Base-by-base conservation (phyloP, 208 protist species). In the Angomonas desouzai region DNA sequence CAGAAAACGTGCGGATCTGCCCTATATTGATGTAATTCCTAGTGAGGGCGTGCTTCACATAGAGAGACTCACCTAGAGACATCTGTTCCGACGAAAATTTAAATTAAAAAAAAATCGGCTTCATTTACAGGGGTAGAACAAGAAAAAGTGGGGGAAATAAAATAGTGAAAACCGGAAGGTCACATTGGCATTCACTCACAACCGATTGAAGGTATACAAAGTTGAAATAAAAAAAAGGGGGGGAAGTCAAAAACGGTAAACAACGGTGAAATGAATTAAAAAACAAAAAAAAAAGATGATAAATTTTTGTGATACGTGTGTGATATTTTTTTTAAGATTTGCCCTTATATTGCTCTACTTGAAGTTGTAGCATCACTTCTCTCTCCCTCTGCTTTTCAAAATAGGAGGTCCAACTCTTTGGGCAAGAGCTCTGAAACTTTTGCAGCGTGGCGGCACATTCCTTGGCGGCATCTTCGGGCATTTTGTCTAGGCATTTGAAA, bases 301-400 rank as follows among this genome's bases (percentile, higher is more conserved):
- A 40, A 28, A 61, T 30, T 30, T 22, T 22, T 56, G 34, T 53
- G 27, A 36, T 38, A 43, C 30, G 27, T 28, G 43, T n/a, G n/a
- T n/a, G n/a, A n/a, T n/a, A n/a, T 13, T 36, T 55, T 38, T 62
- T 55, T 29, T 18, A 57, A 48, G 57, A 62, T 71, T 6, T 64
- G 62, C 68, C 73, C 27, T 77, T 87, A 59, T 76, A 78, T 61
- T 84, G 83, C 20, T 89, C 81, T 30, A 90, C 71, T 58, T 93
- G 83, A 28, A 90, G 48, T 68, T 87, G 79, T 58, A 93, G 70
- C 70, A 93, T 89, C 40, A 89, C 70, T 60, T 93, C 83, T 20
- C 87, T 77, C 64, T 93, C 83, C 11, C 83, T 71, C 55, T 93
- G 87, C 62, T 93, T 90, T 47, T 88, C 81, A 74, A 93, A 93